Evolutionary conservation across 352 stramenopile genomes (phyloP).

Genomic region (Phytopythium helicoides): DNA sequence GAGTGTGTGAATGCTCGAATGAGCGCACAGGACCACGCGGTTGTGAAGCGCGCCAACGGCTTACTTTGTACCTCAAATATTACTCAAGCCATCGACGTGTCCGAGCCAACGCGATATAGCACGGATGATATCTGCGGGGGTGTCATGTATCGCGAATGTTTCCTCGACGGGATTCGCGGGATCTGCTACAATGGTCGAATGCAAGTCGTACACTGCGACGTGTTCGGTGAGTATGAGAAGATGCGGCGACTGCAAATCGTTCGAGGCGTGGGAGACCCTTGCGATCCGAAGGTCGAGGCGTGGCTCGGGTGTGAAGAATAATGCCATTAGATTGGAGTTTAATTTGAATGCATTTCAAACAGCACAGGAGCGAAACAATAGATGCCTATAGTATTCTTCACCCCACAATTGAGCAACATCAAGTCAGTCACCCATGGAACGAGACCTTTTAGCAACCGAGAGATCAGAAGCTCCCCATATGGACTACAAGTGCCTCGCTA

Average conservation of each 20-base stretch:
- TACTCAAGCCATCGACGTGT: constrained; percentile 21
- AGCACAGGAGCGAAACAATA: too few species aligned
- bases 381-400: too few species aligned
- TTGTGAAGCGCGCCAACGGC: constrained; percentile 9
- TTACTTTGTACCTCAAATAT: constrained; percentile 28
- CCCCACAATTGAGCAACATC: too few species aligned
- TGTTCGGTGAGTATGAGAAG: constrained; percentile 25
- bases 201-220: constrained; percentile 42
- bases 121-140: too few species aligned
- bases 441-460: too few species aligned
- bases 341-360: too few species aligned
- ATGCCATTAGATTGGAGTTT: not conserved
- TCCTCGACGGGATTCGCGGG: constrained; percentile 10
- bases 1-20: constrained; percentile 23
- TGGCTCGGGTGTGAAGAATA: constrained; percentile 24
- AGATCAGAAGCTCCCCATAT: too few species aligned
- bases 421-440: too few species aligned
- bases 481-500: too few species aligned
- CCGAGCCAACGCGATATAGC: constrained; percentile 17
- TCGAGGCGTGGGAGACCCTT: constrained; percentile 14
- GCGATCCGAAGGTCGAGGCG: constrained; percentile 26
- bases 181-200: constrained; percentile 49
- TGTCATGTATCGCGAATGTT: constrained; percentile 32
- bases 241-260: constrained; percentile 35
- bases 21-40: constrained; percentile 10